Evolutionary conservation across 208 protist genomes (phyloP).

Genomic region (Kentomonas sorsogonicus): DNA sequence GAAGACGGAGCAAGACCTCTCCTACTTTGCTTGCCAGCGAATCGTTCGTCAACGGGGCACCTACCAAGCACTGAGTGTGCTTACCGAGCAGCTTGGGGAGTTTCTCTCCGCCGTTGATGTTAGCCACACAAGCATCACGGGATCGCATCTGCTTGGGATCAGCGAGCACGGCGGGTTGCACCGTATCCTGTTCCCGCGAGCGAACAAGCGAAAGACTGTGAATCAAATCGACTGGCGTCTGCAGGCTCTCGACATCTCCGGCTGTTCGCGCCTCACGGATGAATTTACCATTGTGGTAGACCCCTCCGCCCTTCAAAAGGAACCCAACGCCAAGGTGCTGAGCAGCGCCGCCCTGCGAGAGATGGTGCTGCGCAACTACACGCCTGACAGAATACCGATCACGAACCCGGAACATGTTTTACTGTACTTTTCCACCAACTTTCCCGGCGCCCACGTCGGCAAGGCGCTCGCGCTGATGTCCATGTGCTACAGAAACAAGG

Average conservation of each 20-base stretch:
- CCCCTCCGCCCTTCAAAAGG: not conserved
- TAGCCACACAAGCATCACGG: slow-evolving; percentile 41
- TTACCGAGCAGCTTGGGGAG: slow-evolving; percentile 1
- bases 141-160: slow-evolving; percentile 31
- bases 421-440: too few relatives aligned
- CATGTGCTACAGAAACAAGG: not conserved
- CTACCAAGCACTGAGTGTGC: not conserved
- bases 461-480: slow-evolving; percentile 1
- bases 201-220: not conserved
- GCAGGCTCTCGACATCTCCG: slow-evolving; percentile 34
- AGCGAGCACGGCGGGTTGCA: slow-evolving; percentile 9
- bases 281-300: not conserved
- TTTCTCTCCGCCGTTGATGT: slow-evolving; percentile 33
- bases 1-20: not conserved
- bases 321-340: not conserved
- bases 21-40: not conserved
- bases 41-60: not conserved
- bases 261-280: slow-evolving; percentile 28
- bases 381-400: too few relatives aligned
- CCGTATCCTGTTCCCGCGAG: too few relatives aligned
- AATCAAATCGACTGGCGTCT: slow-evolving; percentile 1
- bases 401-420: too few relatives aligned
- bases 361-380: not conserved
- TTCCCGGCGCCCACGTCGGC: not conserved
- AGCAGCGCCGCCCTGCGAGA: not conserved